A percentile compares a stretch with the other conserved stretches of the same genome.
Conservation (phyloP, 495 filamentous ascomycete species). For the Neurospora hispaniola region DNA sequence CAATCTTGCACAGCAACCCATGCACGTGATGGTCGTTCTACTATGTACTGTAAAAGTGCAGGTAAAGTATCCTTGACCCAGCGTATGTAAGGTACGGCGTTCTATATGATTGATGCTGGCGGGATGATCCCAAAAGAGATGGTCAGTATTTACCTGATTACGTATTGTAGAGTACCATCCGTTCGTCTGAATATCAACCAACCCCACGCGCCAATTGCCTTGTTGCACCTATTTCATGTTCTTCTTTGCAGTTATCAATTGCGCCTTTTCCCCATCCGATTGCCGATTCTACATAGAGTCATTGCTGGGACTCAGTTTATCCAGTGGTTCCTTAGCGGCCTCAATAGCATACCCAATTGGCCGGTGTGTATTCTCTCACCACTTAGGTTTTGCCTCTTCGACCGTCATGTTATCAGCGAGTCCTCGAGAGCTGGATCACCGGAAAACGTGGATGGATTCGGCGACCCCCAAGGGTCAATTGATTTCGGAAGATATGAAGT, state of each 20-base stretch:
- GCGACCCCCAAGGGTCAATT: background rate
- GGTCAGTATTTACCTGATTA: background rate
- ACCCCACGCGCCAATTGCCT: background rate
- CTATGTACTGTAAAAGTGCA: background rate
- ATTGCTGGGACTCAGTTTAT: background rate
- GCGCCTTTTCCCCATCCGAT: background rate
- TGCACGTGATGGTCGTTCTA: background rate
- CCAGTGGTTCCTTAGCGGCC: background rate
- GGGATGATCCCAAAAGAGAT: background rate
- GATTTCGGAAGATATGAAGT: background rate
- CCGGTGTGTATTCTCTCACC: background rate
- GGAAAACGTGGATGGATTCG: background rate
- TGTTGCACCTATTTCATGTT: background rate
- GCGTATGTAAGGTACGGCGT: background rate
- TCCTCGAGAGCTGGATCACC: background rate
- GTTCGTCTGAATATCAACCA: background rate
- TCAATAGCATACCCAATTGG: background rate
- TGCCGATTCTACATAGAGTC: background rate
- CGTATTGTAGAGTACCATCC: background rate
- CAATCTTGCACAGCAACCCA: background rate
- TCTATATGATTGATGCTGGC: background rate
- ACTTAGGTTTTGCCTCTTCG: background rate
- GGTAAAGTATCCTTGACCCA: background rate
- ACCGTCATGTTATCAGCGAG: background rate
- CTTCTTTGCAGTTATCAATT: background rate